Percentiles rank a stretch among this genome's conserved stretches.
These are phyloP conservation scores for Alternaria hordeiaustralica DNA, from an alignment of 2,329 filamentous ascomycete genomes.

Conservation along the genomic window DNA sequence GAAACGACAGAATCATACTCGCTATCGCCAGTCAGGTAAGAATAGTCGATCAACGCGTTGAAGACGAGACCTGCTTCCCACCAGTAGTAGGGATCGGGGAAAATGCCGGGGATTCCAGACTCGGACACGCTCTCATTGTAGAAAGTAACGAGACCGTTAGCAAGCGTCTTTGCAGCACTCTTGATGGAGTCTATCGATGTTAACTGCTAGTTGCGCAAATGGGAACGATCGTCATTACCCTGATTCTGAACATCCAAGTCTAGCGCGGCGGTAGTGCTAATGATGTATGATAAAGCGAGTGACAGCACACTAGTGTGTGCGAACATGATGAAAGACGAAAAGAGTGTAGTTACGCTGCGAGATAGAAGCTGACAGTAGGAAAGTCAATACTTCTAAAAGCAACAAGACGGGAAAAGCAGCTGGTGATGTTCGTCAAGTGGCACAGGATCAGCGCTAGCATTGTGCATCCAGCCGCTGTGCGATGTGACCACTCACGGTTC, in stretches of 20 bases:
- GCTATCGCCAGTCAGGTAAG: constrained; percentile 51
- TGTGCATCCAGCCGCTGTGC: neutral
- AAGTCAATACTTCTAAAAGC: neutral
- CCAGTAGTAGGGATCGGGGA: constrained; percentile 28
- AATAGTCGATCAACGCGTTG: constrained; percentile 47
- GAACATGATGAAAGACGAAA: constrained; percentile 24
- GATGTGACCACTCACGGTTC: neutral
- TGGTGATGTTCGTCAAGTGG: neutral
- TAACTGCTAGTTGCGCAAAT: neutral
- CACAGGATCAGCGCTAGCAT: neutral
- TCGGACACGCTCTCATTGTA: constrained; percentile 25
- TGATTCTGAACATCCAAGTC: constrained; percentile 29
- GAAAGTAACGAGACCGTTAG: constrained; percentile 23
- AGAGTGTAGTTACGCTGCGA: neutral
- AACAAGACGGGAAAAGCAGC: neutral
- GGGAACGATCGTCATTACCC: constrained; percentile 8
- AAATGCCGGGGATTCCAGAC: constrained; percentile 22
- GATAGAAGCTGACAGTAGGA: neutral
- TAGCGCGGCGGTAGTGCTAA: constrained; percentile 14
- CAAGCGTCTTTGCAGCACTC: constrained; percentile 27
- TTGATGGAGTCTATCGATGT: constrained; percentile 32
- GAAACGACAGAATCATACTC: constrained; percentile 49
- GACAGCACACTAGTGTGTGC: constrained; percentile 14
- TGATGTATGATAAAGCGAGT: constrained; percentile 25
- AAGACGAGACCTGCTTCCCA: constrained; percentile 32